Conservation (phyloP, 2,329 filamentous ascomycete species). For the Talaromyces sp. region DNA sequence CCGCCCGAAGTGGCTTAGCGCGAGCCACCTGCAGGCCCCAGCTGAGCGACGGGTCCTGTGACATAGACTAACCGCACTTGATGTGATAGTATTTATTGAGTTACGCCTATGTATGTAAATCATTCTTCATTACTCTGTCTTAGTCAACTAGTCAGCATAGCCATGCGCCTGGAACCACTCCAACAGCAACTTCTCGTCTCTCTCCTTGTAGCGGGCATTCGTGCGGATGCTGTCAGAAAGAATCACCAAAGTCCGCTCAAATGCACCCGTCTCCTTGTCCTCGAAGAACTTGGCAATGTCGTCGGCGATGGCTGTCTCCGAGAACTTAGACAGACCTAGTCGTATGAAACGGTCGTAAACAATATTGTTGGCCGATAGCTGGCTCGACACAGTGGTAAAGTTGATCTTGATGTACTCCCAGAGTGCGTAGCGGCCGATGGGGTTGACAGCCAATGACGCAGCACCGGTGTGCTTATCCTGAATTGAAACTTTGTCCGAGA, state of each 20-base stretch:
- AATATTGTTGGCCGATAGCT: slow-evolving; percentile 76
- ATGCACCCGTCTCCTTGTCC: slow-evolving; percentile 78
- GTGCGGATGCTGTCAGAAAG: slow-evolving; percentile 81
- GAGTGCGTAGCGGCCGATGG: slow-evolving; percentile 66
- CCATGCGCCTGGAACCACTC: slow-evolving; percentile 71
- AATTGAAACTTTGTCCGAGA: slow-evolving; percentile 77
- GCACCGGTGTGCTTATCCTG: slow-evolving; percentile 85
- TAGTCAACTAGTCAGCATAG: slow-evolving; percentile 46
- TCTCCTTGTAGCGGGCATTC: slow-evolving; percentile 74
- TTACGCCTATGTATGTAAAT: neutral
- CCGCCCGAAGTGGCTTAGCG: slow-evolving; percentile 18
- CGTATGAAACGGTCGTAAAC: slow-evolving; percentile 86
- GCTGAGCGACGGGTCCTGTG: slow-evolving; percentile 13
- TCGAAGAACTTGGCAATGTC: slow-evolving; percentile 85
- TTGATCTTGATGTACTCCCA: slow-evolving; percentile 85
- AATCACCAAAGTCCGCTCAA: slow-evolving; percentile 80
- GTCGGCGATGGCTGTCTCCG: slow-evolving; percentile 63
- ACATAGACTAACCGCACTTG: neutral
- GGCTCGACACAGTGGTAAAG: slow-evolving; percentile 70
- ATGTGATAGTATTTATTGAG: too few relatives aligned
- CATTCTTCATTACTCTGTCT: neutral
- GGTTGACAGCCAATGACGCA: slow-evolving; percentile 68
- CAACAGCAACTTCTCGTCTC: slow-evolving; percentile 68
- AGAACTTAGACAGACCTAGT: slow-evolving; percentile 72
- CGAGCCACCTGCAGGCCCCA: slow-evolving; percentile 15